Evolutionary conservation across 2,329 filamentous ascomycete genomes (phyloP), one percentile per base, ranked within the genome.

Genomic region (Ascochyta rabiei): DNA sequence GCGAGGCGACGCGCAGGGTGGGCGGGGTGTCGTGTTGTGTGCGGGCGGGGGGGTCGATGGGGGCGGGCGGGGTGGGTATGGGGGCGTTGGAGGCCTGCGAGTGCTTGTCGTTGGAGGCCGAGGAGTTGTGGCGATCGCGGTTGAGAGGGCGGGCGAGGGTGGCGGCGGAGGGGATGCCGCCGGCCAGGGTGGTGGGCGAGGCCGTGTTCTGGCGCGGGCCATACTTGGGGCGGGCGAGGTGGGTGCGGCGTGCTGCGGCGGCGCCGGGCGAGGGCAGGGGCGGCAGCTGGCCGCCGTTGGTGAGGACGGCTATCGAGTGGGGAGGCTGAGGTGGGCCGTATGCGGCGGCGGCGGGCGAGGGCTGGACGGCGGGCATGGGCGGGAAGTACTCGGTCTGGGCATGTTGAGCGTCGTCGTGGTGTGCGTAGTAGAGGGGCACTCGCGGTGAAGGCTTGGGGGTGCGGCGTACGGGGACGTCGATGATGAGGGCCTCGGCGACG

Each of bases 401-500:
- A 71, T 93, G 89, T 30, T 85, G 80, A 18, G 80, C 78, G 19
- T 90, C 87, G 24, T 91, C 88, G 59, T 81, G 70, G 38, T 78
- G 75, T 68, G 84, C 84, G 68, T 84, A 85, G 56, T 80, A 79
- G 40, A 79, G 56, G 6, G 67, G 75, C 40, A 79, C 71, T 54
- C 87, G 82, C 2, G 93, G 93, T 9, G 92, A 96, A 10, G 90
- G 87, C 63, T 88, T 89, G 1, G 93, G 92, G 0, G 91, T 93
- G 56, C 89, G 84, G 48, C 87, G 85, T 31, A 82, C 79, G 15
- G 92, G 91, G 18, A 96, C 86, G 66, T 98, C 93, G 69, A 99
- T 96, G 61, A 97, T 72, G 57, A 99, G 82, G 7, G 95, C 95
- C 70, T 99, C 95, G 48, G 93, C 89, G 40, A 96, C 88, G 0